Evolutionary conservation across 257 asterid genomes (phyloP).

Genomic region (Ajuga chamaepitys): DNA sequence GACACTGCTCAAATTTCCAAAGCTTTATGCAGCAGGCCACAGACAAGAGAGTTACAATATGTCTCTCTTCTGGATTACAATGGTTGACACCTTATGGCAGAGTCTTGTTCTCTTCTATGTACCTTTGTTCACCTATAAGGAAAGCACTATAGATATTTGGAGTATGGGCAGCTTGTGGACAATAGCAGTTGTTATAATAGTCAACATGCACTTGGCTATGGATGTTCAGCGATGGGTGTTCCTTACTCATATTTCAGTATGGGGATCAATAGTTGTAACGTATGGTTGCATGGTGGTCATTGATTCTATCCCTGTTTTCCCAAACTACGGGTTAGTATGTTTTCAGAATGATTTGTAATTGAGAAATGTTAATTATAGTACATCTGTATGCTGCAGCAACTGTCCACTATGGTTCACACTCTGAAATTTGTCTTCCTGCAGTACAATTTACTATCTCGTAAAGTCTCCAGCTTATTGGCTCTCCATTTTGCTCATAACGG

Average conservation of each 20-base stretch:
- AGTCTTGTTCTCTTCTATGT: conserved; percentile 90
- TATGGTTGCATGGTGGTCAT: conserved; percentile 56
- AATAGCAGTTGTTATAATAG: conserved; percentile 77
- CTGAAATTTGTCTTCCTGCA: conserved; percentile 32
- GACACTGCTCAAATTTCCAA: conserved; percentile 80
- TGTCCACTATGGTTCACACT: conserved; percentile 3
- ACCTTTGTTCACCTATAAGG: conserved; percentile 60
- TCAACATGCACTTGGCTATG: conserved; percentile 94
- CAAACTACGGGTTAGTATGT: conserved; percentile 82
- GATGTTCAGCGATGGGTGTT: conserved; percentile 80
- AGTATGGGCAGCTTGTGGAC: conserved; percentile 99
- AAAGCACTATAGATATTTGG: conserved; percentile 91
- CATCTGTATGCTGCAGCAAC: background rate
- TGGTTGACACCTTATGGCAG: conserved; percentile 96
- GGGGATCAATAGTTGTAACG: conserved; percentile 77
- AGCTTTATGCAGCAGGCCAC: conserved; percentile 88
- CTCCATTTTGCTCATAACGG: conserved; percentile 66
- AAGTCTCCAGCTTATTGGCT: conserved; percentile 80
- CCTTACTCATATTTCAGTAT: conserved; percentile 71
- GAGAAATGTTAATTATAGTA: background rate
- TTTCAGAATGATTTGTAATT: conserved; percentile 3
- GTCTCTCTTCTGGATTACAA: conserved; percentile 90
- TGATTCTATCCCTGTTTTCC: conserved; percentile 68
- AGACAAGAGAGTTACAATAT: conserved; percentile 90
- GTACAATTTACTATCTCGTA: conserved; percentile 81